Evolutionary conservation across 495 filamentous ascomycete genomes (phyloP).

Genomic region (Xylaria telfairii): DNA sequence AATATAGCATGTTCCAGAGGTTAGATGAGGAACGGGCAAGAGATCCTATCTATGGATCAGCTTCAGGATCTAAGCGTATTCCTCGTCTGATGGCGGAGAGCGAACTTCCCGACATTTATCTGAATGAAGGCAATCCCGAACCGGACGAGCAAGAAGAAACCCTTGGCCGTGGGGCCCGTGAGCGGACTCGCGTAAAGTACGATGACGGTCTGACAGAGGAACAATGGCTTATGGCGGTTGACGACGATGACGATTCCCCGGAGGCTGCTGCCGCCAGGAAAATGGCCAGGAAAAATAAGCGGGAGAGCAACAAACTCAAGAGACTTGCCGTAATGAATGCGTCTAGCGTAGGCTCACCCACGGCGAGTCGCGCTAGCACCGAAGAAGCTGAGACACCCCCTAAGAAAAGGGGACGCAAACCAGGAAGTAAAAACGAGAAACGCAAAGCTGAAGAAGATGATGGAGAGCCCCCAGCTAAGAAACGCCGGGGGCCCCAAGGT

Average conservation of each 20-base stretch:
- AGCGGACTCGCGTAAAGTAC: conserved; percentile 91
- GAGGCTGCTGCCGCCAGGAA: conserved; percentile 93
- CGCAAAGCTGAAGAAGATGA: conserved; percentile 87
- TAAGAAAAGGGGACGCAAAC: conserved; percentile 81
- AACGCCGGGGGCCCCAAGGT: conserved; percentile 69
- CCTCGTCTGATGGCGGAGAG: conserved; percentile 85
- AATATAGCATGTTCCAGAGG: conserved; percentile 71
- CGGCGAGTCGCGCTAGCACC: conserved; percentile 77
- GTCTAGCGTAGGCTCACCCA: conserved; percentile 73
- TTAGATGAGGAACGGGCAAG: conserved; percentile 77
- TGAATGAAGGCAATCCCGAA: conserved; percentile 84
- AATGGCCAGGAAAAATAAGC: conserved; percentile 78
- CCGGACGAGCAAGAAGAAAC: conserved; percentile 74
- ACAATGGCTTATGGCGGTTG: conserved; percentile 92
- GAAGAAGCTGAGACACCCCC: conserved; percentile 66
- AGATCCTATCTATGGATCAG: conserved; percentile 72
- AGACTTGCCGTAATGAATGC: conserved; percentile 51
- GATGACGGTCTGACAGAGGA: conserved; percentile 98
- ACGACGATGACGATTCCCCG: conserved; percentile 92
- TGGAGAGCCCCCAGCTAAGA: conserved; percentile 78
- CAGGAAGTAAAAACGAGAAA: conserved; percentile 72
- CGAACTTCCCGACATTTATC: conserved; percentile 92
- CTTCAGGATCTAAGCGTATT: conserved; percentile 60
- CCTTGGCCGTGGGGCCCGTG: conserved; percentile 87
- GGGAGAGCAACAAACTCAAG: conserved; percentile 76